phyloP scores from a whole-genome alignment of 805 yeast genomes.

The Candida nemodendra region DNA sequence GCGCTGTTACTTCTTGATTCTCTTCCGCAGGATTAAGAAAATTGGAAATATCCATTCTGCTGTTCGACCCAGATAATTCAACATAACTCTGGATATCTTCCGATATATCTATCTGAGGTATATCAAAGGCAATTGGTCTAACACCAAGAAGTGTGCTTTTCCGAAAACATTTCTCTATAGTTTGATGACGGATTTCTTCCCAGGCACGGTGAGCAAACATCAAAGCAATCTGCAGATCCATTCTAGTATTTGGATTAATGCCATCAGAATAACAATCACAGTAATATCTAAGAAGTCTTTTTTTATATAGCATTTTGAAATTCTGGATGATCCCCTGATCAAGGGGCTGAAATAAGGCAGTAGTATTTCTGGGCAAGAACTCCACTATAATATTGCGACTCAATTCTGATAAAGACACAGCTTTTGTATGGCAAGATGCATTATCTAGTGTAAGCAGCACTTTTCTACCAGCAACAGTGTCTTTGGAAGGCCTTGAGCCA shows the following conservation, averaged over 20 bases:
- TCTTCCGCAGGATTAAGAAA: not conserved
- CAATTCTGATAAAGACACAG: not conserved
- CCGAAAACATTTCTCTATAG: constrained; percentile 2
- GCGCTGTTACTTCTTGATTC: not conserved
- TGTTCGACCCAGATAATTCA: not conserved
- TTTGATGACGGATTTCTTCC: not conserved
- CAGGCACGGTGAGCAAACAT: constrained; percentile 1
- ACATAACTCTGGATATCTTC: not conserved
- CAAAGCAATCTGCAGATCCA: not conserved
- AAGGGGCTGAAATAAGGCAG: constrained; percentile 3
- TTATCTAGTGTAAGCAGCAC: constrained; percentile 2
- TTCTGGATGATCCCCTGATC: constrained; percentile 5
- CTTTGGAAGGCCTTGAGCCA: not conserved
- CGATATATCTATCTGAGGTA: not conserved
- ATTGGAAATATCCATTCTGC: not conserved
- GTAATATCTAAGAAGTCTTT: not conserved
- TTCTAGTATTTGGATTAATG: not conserved
- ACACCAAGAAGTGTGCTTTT: constrained; percentile 1
- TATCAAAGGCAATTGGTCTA: not conserved
- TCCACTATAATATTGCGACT: not conserved
- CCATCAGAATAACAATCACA: constrained; percentile 1
- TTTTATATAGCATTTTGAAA: not conserved
- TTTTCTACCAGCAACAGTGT: not conserved
- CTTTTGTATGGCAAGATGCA: constrained; percentile 1
- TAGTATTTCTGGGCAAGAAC: constrained; percentile 2